Base-by-base conservation (phyloP, 2,329 filamentous ascomycete species). In the Karstenula rhodostoma region DNA sequence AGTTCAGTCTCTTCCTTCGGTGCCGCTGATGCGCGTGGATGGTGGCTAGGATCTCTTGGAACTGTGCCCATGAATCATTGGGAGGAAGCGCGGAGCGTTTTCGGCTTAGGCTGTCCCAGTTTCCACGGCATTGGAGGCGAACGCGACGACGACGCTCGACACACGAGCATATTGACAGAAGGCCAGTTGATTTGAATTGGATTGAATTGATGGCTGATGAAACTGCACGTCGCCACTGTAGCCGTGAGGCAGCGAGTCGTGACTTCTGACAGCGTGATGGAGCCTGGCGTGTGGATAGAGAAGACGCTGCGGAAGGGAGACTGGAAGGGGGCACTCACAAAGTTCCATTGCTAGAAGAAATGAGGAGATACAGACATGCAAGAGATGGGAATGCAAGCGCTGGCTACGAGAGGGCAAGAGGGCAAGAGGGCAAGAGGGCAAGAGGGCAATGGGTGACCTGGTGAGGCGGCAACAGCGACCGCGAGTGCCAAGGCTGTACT, bases 41-140 rank as follows among this genome's bases (percentile, higher is more conserved):
- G 37, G n/a, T 53, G 35, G 43, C 43, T 43, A 35, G 50, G 37
- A 32, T 23, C 23, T n/a, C 48, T 51, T 35, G 48, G 48, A 13
- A 29, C 22, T 23, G 6, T 15, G 32, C 29, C 32, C 48, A 37
- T 51, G 48, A 51, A 35, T 51, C 48, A 37, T 51, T 35, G 29
- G 48, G 29, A 15, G 12, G 48, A 10, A 22, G 22, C 49, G 23
- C 19, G 40, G 23, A 7, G 29, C 25, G 52, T 25, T 53, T 53
- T 43, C 27, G 27, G 52, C 10, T 13, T 55, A 55, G 52, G 40
- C 22, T 25, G 47, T 7, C 15, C 12, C 35, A 40, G 35, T 6
- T 40, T 40, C 43, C 43, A 4, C 43, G 8, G 3, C 19, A 15
- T 25, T 25, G 5, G 15, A 29, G 22, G 23, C 25, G 7, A 47